Conservation (phyloP, 768 basidiomycete genomes). For the Rhodocollybia butyracea region DNA sequence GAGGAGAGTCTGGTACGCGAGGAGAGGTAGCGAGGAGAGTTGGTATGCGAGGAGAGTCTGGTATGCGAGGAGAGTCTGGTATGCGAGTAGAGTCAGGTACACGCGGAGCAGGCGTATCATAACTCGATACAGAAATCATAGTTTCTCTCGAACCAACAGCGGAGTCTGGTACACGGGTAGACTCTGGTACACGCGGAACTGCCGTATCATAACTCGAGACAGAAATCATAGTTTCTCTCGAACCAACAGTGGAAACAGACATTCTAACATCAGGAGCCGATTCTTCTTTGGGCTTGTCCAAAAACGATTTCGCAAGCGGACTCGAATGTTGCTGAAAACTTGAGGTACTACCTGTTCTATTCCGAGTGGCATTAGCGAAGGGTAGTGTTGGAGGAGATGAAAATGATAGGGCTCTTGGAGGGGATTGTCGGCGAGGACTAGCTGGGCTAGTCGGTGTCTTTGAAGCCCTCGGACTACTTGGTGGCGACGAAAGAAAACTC, state of each 20-base stretch:
- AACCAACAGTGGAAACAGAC: constrained; percentile 5
- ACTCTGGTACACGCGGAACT: not conserved
- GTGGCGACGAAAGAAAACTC: not conserved
- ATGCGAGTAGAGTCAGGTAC: not conserved
- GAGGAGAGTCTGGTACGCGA: too few species aligned
- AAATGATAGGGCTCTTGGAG: constrained; percentile 11
- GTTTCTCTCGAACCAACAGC: not conserved
- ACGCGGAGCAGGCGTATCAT: not conserved
- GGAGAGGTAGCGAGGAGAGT: not conserved
- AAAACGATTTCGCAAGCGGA: constrained; percentile 27
- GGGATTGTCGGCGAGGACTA: not conserved
- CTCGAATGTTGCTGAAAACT: constrained; percentile 29
- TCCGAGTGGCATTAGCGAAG: constrained; percentile 19
- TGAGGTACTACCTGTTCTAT: constrained; percentile 29
- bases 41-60: not conserved
- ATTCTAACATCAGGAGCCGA: constrained; percentile 1
- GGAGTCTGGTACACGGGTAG: not conserved
- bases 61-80: not conserved
- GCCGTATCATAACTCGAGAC: not conserved
- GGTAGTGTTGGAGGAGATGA: constrained; percentile 20
- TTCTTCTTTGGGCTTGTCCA: constrained; percentile 12
- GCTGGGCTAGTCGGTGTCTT: not conserved
- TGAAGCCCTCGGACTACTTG: not conserved
- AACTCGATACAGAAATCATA: not conserved
- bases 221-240: not conserved